Evolutionary conservation across 495 filamentous ascomycete species (phyloP).

Genomic region (Penicillium mononematosum): DNA sequence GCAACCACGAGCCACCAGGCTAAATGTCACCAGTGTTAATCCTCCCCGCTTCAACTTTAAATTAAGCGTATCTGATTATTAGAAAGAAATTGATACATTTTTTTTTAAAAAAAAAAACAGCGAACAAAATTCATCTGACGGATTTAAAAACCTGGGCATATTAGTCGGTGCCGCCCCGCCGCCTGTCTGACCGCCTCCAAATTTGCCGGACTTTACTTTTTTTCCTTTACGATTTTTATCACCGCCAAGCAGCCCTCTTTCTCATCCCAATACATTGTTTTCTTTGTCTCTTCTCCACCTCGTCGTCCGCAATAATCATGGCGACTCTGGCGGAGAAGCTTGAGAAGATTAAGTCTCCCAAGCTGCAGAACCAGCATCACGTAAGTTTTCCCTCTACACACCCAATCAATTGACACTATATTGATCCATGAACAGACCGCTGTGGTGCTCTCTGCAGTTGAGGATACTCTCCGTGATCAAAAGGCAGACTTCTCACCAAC

Average conservation of each 20-base stretch:
- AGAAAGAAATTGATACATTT: background rate
- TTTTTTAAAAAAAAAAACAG: background rate
- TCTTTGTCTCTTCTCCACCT: constrained; percentile 22
- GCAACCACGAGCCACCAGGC: background rate
- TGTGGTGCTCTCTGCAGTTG: constrained; percentile 84
- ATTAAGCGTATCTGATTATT: background rate
- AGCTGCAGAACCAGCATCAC: constrained; percentile 92
- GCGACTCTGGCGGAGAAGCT: constrained; percentile 87
- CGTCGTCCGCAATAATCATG: constrained; percentile 40
- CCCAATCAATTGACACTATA: constrained; percentile 10
- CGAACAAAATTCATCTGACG: background rate
- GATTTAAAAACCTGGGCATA: background rate
- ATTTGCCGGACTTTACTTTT: constrained; percentile 14
- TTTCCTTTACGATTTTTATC: constrained; percentile 14
- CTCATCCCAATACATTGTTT: constrained; percentile 7
- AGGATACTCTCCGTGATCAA: constrained; percentile 86
- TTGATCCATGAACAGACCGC: constrained; percentile 58
- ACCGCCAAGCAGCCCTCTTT: constrained; percentile 14
- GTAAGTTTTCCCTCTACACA: constrained; percentile 48
- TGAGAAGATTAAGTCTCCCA: constrained; percentile 93
- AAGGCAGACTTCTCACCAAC: constrained; percentile 79
- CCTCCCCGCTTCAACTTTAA: background rate
- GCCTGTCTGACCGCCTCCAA: constrained; percentile 3
- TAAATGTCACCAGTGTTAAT: background rate
- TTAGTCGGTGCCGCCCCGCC: constrained; percentile 1